Percentiles rank a stretch among this genome's conserved stretches.
phyloP scores from a whole-genome alignment of 805 yeast species.

The Alloascoidea hylecoeti region DNA sequence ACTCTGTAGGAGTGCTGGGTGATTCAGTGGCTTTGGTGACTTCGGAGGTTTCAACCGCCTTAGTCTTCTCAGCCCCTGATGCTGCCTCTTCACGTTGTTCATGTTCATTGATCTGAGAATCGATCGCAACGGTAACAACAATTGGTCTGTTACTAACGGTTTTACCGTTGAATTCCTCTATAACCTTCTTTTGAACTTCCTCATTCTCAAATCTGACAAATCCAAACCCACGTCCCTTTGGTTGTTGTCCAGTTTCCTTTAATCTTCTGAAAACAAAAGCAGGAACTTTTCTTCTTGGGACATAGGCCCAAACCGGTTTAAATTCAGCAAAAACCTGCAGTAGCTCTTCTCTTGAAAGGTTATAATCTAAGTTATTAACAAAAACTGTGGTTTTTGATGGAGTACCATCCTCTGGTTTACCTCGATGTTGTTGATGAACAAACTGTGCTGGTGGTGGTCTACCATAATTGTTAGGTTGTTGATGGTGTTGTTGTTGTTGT shows the following conservation, averaged over 20 bases:
- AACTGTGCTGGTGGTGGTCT: too few species aligned
- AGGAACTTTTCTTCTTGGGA: slow-evolving; percentile 37
- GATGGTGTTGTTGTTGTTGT: too few species aligned
- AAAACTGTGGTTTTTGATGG: slow-evolving; percentile 47
- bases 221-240: slow-evolving; percentile 47
- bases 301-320: slow-evolving; percentile 39
- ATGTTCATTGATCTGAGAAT: slow-evolving; percentile 11
- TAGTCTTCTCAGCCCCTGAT: too few species aligned
- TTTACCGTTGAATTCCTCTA: slow-evolving; percentile 34
- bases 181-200: slow-evolving; percentile 31
- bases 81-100: slow-evolving; percentile 3
- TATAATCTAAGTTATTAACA: slow-evolving; percentile 43
- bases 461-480: too few species aligned
- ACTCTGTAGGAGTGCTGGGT: too few species aligned
- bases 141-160: slow-evolving; percentile 46
- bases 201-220: slow-evolving; percentile 38
- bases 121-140: slow-evolving; percentile 54
- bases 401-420: slow-evolving; percentile 29
- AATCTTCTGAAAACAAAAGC: slow-evolving; percentile 24
- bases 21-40: too few species aligned
- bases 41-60: too few species aligned
- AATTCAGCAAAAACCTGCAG: slow-evolving; percentile 25
- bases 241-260: slow-evolving; percentile 25
- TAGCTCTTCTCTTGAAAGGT: slow-evolving; percentile 31
- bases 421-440: slow-evolving; percentile 7